A percentile compares a stretch with the other conserved stretches of the same genome.
Evolutionary conservation across 108 stramenopile species (phyloP).

Genomic region (Pinguiococcus pyrenoidosus): DNA sequence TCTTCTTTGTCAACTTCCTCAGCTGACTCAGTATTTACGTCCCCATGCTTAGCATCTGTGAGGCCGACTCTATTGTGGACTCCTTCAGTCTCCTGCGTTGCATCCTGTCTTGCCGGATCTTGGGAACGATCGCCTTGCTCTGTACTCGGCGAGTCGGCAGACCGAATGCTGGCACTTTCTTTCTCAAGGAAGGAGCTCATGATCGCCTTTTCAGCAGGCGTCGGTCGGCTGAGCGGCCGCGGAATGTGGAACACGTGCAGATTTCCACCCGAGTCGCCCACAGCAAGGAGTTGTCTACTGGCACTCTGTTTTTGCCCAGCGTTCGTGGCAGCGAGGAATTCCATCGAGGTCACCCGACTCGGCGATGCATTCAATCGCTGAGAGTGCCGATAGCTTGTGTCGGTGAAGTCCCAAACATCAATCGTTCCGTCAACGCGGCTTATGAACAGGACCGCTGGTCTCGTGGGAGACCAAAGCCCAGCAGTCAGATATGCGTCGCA

Average conservation of each 20-base stretch:
- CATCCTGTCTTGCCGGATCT: no score
- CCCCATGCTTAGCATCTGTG: no score
- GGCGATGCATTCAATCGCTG: conserved; percentile 31
- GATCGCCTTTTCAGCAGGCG: conserved; percentile 30
- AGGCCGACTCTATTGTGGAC: no score
- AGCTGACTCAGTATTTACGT: no score
- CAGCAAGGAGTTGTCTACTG: conserved; percentile 26
- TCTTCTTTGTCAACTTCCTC: no score
- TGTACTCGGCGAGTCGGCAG: no score
- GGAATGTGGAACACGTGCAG: conserved; percentile 50
- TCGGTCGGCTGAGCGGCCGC: conserved; percentile 29
- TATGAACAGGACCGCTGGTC: conserved; percentile 40
- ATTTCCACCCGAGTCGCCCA: conserved; percentile 44
- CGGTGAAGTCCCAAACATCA: conserved; percentile 52
- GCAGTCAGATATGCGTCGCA: conserved; percentile 24
- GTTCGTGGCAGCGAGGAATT: conserved; percentile 22
- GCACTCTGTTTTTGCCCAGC: neutral
- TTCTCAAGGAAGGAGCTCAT: conserved; percentile 38
- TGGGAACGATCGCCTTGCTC: no score
- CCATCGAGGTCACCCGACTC: conserved; percentile 41
- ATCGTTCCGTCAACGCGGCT: conserved; percentile 40
- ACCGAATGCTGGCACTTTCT: no score
- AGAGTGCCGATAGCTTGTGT: conserved; percentile 36
- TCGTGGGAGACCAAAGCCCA: conserved; percentile 41
- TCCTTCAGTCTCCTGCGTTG: no score